These are phyloP conservation scores for Ascochyta koolunga DNA, from an alignment of 2,329 filamentous ascomycete species.

Conservation along the genomic window DNA sequence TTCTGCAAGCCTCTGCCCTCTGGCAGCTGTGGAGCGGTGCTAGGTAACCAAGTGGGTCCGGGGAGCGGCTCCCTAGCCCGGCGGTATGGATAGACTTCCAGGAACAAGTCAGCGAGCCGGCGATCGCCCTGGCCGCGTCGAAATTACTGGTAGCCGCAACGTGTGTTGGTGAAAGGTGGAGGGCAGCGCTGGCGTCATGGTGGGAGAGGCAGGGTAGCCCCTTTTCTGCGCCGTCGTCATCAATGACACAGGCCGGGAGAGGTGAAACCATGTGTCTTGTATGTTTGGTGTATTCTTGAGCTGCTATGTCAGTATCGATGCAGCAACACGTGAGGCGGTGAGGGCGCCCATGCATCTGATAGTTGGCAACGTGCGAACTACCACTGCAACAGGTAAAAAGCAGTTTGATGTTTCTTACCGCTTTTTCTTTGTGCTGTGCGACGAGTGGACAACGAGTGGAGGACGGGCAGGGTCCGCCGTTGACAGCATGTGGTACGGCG, in stretches of 20 bases:
- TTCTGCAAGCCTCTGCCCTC: slow-evolving; percentile 7
- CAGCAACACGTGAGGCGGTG: slow-evolving; percentile 31
- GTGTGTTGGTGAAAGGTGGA: slow-evolving; percentile 26
- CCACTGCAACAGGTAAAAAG: slow-evolving; percentile 37
- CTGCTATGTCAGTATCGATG: slow-evolving; percentile 26
- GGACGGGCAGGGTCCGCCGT: slow-evolving; percentile 21
- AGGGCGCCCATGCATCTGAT: slow-evolving; percentile 31
- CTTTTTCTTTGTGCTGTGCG: slow-evolving; percentile 38
- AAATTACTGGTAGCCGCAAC: slow-evolving; percentile 37
- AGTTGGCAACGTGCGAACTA: slow-evolving; percentile 31
- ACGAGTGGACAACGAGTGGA: slow-evolving; percentile 25
- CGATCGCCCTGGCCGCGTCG: slow-evolving; percentile 36
- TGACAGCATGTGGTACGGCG: slow-evolving; percentile 29
- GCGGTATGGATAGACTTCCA: slow-evolving; percentile 41
- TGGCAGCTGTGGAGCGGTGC: slow-evolving; percentile 26
- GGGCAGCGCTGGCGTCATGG: slow-evolving; percentile 31
- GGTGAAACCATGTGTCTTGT: slow-evolving; percentile 10
- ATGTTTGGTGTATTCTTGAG: slow-evolving; percentile 13
- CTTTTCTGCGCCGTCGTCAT: slow-evolving; percentile 38
- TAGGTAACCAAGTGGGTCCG: slow-evolving; percentile 40
- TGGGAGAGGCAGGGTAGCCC: slow-evolving; percentile 24
- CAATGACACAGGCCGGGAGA: slow-evolving; percentile 23
- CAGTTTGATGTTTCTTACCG: slow-evolving; percentile 38
- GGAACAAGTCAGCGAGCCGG: slow-evolving; percentile 41
- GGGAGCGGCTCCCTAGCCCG: slow-evolving; percentile 45